Percentiles rank a stretch among this genome's conserved stretches.
Evolutionary conservation across 345 rosid species (phyloP).

Genomic region (Ceriops zippeliana): DNA sequence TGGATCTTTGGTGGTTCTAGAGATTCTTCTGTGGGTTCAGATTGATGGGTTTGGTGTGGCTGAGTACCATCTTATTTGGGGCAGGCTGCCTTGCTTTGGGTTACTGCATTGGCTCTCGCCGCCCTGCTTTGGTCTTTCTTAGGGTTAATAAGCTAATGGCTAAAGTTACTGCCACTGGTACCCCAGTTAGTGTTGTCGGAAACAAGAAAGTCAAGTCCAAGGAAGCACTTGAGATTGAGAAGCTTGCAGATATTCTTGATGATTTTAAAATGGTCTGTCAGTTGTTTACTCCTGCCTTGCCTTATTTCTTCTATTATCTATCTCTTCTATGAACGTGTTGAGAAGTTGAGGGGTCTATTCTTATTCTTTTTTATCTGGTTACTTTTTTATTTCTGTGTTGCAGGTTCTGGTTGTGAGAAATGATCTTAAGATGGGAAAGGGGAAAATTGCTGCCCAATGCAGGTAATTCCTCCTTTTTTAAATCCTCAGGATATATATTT

Average conservation of each 20-base stretch:
- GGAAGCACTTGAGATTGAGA: constrained; percentile 67
- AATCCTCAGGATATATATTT: not conserved
- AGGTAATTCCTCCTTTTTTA: constrained; percentile 38
- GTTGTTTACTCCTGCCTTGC: no score
- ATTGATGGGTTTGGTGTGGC: constrained; percentile 71
- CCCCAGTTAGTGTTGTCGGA: constrained; percentile 11
- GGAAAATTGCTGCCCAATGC: constrained; percentile 99
- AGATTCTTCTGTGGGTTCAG: not conserved
- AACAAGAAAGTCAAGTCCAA: constrained; percentile 39
- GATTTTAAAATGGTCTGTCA: constrained; percentile 84
- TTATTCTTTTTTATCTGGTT: not conserved
- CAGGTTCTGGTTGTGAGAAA: constrained; percentile 95
- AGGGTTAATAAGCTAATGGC: constrained; percentile 24
- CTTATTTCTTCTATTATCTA: no score
- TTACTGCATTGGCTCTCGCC: constrained; percentile 62
- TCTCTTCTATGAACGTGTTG: not conserved
- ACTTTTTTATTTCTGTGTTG: constrained; percentile 2
- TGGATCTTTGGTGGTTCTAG: no score
- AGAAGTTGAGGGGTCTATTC: not conserved
- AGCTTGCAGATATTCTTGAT: constrained; percentile 77
- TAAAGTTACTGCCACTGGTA: constrained; percentile 9
- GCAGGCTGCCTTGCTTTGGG: constrained; percentile 84
- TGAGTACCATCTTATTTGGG: constrained; percentile 73
- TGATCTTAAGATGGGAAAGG: constrained; percentile 99
- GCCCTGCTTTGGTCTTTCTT: constrained; percentile 39